Conservation (phyloP, 306 rosid genomes). For the Vicia villosa region DNA sequence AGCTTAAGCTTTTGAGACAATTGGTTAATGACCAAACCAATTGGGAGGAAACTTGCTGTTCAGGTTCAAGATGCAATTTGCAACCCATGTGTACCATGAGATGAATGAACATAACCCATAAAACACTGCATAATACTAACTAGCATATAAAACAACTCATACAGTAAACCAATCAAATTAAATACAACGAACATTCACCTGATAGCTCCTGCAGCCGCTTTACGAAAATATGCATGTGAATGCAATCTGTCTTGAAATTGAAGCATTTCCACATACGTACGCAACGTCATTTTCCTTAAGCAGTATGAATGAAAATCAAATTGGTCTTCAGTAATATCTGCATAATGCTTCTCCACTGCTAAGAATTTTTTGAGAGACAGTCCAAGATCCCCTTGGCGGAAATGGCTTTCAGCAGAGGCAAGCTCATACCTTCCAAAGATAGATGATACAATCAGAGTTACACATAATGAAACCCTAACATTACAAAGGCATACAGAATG, state of each 20-base stretch:
- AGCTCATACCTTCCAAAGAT: slow-evolving; percentile 83
- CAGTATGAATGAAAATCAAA: slow-evolving; percentile 99
- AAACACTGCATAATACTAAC: slow-evolving; percentile 20
- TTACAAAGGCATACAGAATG: slow-evolving; percentile 24
- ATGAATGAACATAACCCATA: slow-evolving; percentile 3
- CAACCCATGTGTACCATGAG: neutral
- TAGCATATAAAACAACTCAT: slow-evolving; percentile 26
- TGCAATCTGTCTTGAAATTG: slow-evolving; percentile 95
- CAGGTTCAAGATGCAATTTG: neutral
- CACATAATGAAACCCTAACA: slow-evolving; percentile 30
- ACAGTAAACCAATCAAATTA: slow-evolving; percentile 26
- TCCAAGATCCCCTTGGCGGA: slow-evolving; percentile 98
- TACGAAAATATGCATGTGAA: slow-evolving; percentile 85
- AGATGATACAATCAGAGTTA: slow-evolving; percentile 30
- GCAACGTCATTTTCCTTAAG: slow-evolving; percentile 97
- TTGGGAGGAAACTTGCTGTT: neutral
- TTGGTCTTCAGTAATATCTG: slow-evolving; percentile 98
- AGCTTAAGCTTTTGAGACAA: neutral
- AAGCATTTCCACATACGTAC: slow-evolving; percentile 96
- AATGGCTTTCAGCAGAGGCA: slow-evolving; percentile 93
- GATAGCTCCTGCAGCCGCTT: slow-evolving; percentile 97
- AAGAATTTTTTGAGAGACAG: slow-evolving; percentile 83
- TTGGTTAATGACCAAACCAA: neutral
- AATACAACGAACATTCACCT: slow-evolving; percentile 51
- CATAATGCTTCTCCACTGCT: slow-evolving; percentile 97